Percentiles rank a stretch among this genome's conserved stretches.
These are phyloP conservation scores for Andrographis paniculata DNA, from an alignment of 305 asterid species.

Conservation along the genomic window DNA sequence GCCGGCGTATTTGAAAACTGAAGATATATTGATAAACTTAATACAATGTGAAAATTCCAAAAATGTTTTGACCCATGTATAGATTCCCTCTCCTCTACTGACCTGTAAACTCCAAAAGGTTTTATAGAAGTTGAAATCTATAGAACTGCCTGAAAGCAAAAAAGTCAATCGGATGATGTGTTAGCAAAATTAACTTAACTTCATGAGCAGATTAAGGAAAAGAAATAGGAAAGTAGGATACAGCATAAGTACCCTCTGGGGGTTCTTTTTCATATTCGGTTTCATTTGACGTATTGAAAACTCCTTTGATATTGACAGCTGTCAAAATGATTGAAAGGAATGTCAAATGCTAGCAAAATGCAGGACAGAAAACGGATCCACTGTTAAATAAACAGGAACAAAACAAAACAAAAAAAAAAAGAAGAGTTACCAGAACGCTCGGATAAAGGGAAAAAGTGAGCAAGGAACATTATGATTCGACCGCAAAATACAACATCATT, in stretches of 20 bases:
- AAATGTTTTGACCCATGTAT: too few relatives aligned
- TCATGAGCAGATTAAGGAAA: slow-evolving; percentile 3
- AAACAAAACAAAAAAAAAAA: too few relatives aligned
- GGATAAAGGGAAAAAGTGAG: slow-evolving; percentile 92
- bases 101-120: slow-evolving; percentile 99
- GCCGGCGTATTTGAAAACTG: too few relatives aligned
- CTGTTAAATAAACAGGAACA: not conserved
- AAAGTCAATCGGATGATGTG: slow-evolving; percentile 11
- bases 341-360: slow-evolving; percentile 15
- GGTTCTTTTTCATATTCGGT: slow-evolving; percentile 88
- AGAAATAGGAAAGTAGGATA: slow-evolving; percentile 7
- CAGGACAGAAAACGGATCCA: slow-evolving; percentile 1
- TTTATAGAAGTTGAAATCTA: slow-evolving; percentile 92
- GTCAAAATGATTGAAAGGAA: slow-evolving; percentile 24
- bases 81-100: slow-evolving; percentile 19
- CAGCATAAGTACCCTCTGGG: slow-evolving; percentile 59
- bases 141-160: slow-evolving; percentile 63
- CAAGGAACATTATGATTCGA: slow-evolving; percentile 96
- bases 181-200: slow-evolving; percentile 13
- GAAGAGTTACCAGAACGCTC: slow-evolving; percentile 98
- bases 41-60: not conserved
- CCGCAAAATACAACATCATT: slow-evolving; percentile 98
- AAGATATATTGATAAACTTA: slow-evolving; percentile 8
- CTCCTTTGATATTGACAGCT: slow-evolving; percentile 98
- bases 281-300: slow-evolving; percentile 92